phyloP scores from a whole-genome alignment of 192 early-diverging fungal species.

The Mortierella alpina region DNA sequence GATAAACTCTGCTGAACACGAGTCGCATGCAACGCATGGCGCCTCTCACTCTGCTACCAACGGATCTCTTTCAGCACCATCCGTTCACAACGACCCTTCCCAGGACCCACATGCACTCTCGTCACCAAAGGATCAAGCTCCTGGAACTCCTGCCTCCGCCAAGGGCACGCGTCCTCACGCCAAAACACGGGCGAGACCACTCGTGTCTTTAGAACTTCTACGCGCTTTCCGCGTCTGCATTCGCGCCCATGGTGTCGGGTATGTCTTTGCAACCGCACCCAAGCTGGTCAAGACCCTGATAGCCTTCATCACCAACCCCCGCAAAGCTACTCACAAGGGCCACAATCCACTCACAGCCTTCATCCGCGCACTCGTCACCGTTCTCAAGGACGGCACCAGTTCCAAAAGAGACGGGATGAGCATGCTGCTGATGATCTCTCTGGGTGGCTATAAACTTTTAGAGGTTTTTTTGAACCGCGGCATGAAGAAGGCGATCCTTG shows the following conservation, averaged over 20 bases:
- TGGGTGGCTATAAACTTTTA: conserved; percentile 43
- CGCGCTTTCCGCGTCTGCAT: conserved; percentile 40
- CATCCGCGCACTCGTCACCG: conserved; percentile 3
- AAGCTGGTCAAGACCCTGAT: conserved; percentile 42
- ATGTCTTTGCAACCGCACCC: conserved; percentile 42
- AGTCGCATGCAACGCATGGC: not conserved
- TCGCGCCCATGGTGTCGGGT: conserved; percentile 49
- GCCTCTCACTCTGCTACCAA: not conserved
- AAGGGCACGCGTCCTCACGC: not conserved
- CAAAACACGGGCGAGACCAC: not conserved
- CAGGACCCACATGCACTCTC: not conserved
- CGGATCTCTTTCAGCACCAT: not conserved
- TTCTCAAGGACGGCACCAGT: conserved; percentile 29
- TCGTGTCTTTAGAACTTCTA: conserved; percentile 26
- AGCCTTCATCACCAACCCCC: conserved; percentile 19
- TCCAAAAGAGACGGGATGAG: conserved; percentile 41
- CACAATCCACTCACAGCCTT: conserved; percentile 19
- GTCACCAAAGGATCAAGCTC: not conserved
- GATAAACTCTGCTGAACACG: too few relatives aligned
- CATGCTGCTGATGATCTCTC: conserved; percentile 41
- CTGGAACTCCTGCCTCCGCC: not conserved
- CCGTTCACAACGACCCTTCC: not conserved
- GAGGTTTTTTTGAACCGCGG: conserved; percentile 32
- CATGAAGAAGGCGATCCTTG: conserved; percentile 41
- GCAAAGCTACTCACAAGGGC: conserved; percentile 28